Base-by-base conservation (phyloP, 73 alveolate species). In the Paramecium tetraurelia region DNA sequence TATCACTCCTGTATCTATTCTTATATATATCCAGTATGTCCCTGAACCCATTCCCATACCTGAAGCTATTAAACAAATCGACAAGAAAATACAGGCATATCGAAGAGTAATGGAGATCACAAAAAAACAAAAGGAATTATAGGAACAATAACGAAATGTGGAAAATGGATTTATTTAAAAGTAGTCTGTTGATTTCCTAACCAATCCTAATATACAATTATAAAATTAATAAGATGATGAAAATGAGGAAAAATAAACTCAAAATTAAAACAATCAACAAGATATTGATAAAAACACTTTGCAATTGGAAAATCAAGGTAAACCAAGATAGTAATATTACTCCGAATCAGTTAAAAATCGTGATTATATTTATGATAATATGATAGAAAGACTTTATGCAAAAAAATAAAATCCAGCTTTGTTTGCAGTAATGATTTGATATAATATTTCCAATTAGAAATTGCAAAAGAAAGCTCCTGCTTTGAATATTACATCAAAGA, bases 21-120 rank as follows among this genome's bases (percentile, higher is more conserved):
- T 12, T 3, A 24, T 31, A n/a, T 75, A 75, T 63, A 35, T 36
- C 9, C 7, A 75, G 87, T 75, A 75, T 11, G 18, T 75, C n/a
- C 87, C 87, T 75, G 58, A 38, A 75, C 68, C 87, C 38, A 21
- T 22, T 38, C 59, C 87, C 3, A 75, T 75, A 29, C 87, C 87
- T 31, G 87, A 75, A 20, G 68, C 87, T 18, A 75, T 75, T 41
- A 75, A 75, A 75, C 10, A 75, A 35, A 75, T 75, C 18, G 87
- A 75, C n/a, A 75, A n/a, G 11, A 75, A 75, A 38, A 75, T 75
- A 75, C 14, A 14, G 5, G 40, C 58, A 14, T 75, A 75, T 18
- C 38, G 36, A 75, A 75, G 38, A 75, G 4, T 75, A 41, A 75
- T 75, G 87, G 87, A 75, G 11, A 33, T 16, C 36, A 5, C 58